Conservation (phyloP, 2,329 filamentous ascomycete species). For the Fusarium pseudograminearum region DNA sequence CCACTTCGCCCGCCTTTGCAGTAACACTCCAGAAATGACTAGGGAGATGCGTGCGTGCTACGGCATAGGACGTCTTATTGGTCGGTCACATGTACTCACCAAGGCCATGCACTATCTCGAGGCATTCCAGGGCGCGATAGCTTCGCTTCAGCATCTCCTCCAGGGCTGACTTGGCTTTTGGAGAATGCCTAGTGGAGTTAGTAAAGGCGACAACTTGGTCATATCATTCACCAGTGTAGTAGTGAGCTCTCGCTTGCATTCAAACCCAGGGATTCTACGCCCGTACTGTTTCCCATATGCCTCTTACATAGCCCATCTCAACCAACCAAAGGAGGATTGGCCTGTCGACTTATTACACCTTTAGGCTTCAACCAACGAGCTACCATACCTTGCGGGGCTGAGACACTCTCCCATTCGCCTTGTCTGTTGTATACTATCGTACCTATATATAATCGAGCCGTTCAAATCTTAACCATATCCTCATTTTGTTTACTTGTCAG, state of each 20-base stretch:
- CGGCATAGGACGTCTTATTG: slow-evolving; percentile 34
- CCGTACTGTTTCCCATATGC: not conserved
- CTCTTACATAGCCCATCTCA: slow-evolving; percentile 6
- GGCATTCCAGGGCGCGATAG: slow-evolving; percentile 34
- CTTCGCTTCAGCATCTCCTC: slow-evolving; percentile 13
- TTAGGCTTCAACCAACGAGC: slow-evolving; percentile 3
- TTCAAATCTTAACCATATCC: slow-evolving; percentile 6
- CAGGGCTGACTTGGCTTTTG: slow-evolving; percentile 34
- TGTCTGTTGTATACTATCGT: slow-evolving; percentile 22
- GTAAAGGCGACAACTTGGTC: not conserved
- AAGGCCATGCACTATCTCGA: slow-evolving; percentile 31
- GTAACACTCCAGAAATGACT: slow-evolving; percentile 27
- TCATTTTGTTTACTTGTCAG: not conserved
- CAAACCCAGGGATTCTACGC: not conserved
- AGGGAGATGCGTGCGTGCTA: slow-evolving; percentile 44
- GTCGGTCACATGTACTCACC: slow-evolving; percentile 9
- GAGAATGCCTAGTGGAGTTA: slow-evolving; percentile 28
- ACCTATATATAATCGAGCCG: slow-evolving; percentile 4
- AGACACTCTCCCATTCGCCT: slow-evolving; percentile 1
- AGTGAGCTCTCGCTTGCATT: not conserved
- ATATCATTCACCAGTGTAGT: not conserved
- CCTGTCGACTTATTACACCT: slow-evolving; percentile 8
- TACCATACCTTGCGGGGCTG: slow-evolving; percentile 1
- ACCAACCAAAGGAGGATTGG: slow-evolving; percentile 3
- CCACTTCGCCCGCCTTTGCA: slow-evolving; percentile 38